Conservation (phyloP, 192 early-diverging fungal species). For the Obelidium mucronatum region DNA sequence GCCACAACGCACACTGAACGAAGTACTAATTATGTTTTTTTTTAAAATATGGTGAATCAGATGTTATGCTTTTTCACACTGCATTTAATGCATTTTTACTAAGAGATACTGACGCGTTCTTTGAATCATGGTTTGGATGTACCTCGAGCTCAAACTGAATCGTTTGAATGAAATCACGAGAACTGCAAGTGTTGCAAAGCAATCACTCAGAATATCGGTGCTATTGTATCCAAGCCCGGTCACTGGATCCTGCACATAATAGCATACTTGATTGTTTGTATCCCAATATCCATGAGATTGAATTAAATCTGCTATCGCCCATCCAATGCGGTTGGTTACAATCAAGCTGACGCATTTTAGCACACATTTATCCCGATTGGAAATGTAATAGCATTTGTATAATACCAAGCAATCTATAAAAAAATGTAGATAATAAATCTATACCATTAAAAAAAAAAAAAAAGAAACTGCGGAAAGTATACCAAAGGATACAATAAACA, state of each 20-base stretch:
- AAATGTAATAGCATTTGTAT: not conserved
- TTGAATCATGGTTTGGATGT: conserved; percentile 2
- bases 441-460: not conserved
- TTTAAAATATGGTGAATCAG: too few species aligned
- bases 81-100: too few species aligned
- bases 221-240: not conserved
- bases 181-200: conserved; percentile 2
- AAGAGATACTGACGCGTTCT: too few species aligned
- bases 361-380: not conserved
- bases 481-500: not conserved
- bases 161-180: not conserved
- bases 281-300: not conserved
- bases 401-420: not conserved
- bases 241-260: not conserved
- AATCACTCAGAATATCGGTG: conserved; percentile 11
- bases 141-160: not conserved
- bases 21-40: too few species aligned
- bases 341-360: not conserved
- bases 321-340: not conserved
- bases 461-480: not conserved
- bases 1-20: not conserved
- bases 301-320: not conserved
- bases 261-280: not conserved
- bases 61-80: not conserved
- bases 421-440: not conserved